Percentiles rank a stretch among this genome's conserved stretches.
Conservation (phyloP, 129 eudicot genomes). For the Centaurea solstitialis region DNA sequence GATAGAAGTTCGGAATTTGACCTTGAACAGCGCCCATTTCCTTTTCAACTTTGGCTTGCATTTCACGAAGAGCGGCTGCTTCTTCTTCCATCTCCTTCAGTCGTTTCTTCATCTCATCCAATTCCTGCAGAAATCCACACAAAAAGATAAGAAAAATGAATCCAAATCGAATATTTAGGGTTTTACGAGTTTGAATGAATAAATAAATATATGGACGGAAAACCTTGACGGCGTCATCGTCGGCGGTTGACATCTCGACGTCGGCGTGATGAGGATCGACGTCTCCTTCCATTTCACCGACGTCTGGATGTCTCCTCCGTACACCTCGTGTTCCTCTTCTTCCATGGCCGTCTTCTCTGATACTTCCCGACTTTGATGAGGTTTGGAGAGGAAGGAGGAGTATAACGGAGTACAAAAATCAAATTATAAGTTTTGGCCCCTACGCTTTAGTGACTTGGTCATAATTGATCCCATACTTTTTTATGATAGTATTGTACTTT, state of each 20-base stretch:
- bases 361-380: background rate
- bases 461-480: background rate
- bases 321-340: slow-evolving; percentile 93
- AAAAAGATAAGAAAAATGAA: background rate
- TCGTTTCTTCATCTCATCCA: slow-evolving; percentile 92
- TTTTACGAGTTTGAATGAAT: slow-evolving; percentile 3
- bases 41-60: slow-evolving; percentile 94
- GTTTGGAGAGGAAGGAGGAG: background rate
- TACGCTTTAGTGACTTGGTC: background rate
- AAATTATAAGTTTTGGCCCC: background rate
- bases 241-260: slow-evolving; percentile 69
- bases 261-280: slow-evolving; percentile 53
- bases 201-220: background rate
- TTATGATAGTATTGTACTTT: too few relatives aligned
- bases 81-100: slow-evolving; percentile 96
- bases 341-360: slow-evolving; percentile 52
- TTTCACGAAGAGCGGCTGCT: slow-evolving; percentile 89
- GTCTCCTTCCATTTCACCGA: slow-evolving; percentile 69
- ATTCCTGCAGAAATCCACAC: slow-evolving; percentile 42
- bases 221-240: slow-evolving; percentile 86
- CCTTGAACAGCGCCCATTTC: slow-evolving; percentile 92
- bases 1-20: background rate
- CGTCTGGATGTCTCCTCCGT: slow-evolving; percentile 84
- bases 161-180: slow-evolving; percentile 23
- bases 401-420: background rate